These are phyloP conservation scores for Austroboletus novae-zelandiae DNA, from an alignment of 1,284 basidiomycete species.

Conservation along the genomic window DNA sequence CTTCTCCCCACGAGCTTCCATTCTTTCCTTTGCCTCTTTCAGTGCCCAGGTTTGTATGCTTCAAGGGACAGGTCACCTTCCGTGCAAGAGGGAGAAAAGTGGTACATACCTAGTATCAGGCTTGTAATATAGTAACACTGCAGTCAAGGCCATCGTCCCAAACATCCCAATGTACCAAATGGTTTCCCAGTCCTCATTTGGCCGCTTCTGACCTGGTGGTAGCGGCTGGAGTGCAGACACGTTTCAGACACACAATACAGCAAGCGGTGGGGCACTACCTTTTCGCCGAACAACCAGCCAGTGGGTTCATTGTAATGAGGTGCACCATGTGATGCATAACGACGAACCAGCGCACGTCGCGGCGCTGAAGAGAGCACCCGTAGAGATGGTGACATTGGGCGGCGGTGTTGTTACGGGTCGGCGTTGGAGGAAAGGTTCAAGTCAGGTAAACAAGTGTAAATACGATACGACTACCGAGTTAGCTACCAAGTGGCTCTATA, in stretches of 20 bases:
- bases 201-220: slow-evolving; percentile 78
- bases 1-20: slow-evolving; percentile 86
- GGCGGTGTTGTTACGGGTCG: slow-evolving; percentile 2
- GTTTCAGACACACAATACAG: slow-evolving; percentile 1
- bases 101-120: slow-evolving; percentile 88
- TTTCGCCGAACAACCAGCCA: slow-evolving; percentile 86
- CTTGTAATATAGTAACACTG: slow-evolving; percentile 87
- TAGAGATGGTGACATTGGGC: slow-evolving; percentile 39
- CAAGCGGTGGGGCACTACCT: slow-evolving; percentile 47
- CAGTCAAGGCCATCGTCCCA: slow-evolving; percentile 78
- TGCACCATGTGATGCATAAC: slow-evolving; percentile 73
- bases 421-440: background rate
- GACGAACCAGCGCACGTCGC: slow-evolving; percentile 29
- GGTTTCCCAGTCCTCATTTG: slow-evolving; percentile 86
- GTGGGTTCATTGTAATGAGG: slow-evolving; percentile 87
- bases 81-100: background rate
- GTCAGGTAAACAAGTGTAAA: slow-evolving; percentile 24
- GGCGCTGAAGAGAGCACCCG: slow-evolving; percentile 29
- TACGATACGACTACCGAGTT: background rate
- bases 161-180: slow-evolving; percentile 91
- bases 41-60: slow-evolving; percentile 91
- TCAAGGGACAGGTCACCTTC: background rate
- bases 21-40: slow-evolving; percentile 81
- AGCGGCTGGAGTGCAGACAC: slow-evolving; percentile 50
- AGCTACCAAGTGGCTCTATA: slow-evolving; percentile 8